These are phyloP conservation scores for Phialemonium atrogriseum DNA, from an alignment of 2,329 filamentous ascomycete species.

Conservation along the genomic window DNA sequence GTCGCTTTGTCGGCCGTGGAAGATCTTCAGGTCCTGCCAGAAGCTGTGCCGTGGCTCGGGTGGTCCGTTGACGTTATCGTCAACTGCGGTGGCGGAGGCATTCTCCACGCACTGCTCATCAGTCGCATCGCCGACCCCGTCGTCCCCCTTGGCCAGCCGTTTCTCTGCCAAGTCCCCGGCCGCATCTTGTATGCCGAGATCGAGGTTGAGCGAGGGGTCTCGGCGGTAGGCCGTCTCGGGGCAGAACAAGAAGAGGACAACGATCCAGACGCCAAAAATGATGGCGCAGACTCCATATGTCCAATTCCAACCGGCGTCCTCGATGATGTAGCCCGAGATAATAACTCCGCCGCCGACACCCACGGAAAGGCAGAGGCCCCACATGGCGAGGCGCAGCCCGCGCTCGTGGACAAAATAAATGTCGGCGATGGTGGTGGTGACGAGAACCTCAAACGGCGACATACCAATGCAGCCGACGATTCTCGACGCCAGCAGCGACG, in stretches of 20 bases:
- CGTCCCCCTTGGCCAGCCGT: slow-evolving; percentile 5
- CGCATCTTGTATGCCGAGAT: slow-evolving; percentile 8
- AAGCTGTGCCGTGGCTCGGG: slow-evolving; percentile 9
- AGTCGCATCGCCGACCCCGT: slow-evolving; percentile 1
- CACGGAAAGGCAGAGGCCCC: slow-evolving; percentile 16
- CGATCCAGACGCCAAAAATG: slow-evolving; percentile 23
- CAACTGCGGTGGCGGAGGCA: slow-evolving; percentile 1
- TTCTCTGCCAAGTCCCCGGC: slow-evolving; percentile 3
- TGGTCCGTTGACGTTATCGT: slow-evolving; percentile 4
- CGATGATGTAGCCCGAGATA: slow-evolving; percentile 19
- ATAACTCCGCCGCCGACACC: slow-evolving; percentile 16
- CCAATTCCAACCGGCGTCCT: slow-evolving; percentile 19
- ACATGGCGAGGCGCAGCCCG: slow-evolving; percentile 18
- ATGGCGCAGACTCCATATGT: slow-evolving; percentile 30
- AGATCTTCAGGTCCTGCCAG: slow-evolving; percentile 13
- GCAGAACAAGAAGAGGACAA: slow-evolving; percentile 30
- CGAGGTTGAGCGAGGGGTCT: slow-evolving; percentile 7
- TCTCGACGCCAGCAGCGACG: slow-evolving; percentile 15
- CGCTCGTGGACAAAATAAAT: slow-evolving; percentile 24
- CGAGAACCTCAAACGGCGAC: slow-evolving; percentile 21
- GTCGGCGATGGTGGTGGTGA: slow-evolving; percentile 21
- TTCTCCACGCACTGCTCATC: neutral
- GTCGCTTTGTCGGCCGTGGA: slow-evolving; percentile 10
- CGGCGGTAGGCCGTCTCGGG: slow-evolving; percentile 33
- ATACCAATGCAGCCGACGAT: slow-evolving; percentile 18